Evolutionary conservation across 495 filamentous ascomycete genomes (phyloP), one percentile per base, ranked within the genome.

Genomic region (Chaetomium cochliodes): DNA sequence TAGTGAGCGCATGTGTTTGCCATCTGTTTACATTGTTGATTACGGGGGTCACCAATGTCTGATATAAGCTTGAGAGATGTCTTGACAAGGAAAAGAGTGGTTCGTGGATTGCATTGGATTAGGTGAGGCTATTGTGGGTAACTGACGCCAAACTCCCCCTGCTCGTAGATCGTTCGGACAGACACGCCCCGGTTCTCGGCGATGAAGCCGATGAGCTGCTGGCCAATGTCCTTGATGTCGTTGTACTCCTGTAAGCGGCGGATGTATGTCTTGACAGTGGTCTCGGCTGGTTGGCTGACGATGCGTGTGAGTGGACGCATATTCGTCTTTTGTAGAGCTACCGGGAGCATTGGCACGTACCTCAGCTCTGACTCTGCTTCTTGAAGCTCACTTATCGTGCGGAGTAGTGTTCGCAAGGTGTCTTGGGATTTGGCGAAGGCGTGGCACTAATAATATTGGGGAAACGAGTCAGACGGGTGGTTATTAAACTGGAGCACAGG

Each of bases 231-330:
- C 56, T 87, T 85, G 69, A 92, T 86, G 65, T 91, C 90, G 73
- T 93, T 93, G 79, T 92, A 92, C 58, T 86, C 78, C 69, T 91
- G 88, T 8, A 93, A 76, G 1, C 87, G 79, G 62, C 77, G 78
- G 67, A 92, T 91, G 73, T 92, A 89, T 8, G 73, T 78, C 56
- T 87, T 81, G 28, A 91, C 84, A 0, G 67, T 72, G 23, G 25
- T 22, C 16, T 69, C 66, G 13, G 69, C 46, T 9, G 66, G 64
- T 51, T 72, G 70, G n/a, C 11, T 18, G 20, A 20, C 15, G 8
- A 7, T 3, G 11, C 1, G 6, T 7, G 33, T 37, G 5, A 37
- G 8, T 8, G 11, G 33, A 8, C 1, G 5, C 9, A 1, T 37
- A 37, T 37, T 37, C 5, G 5, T 11, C 1, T 8, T 37, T 6